Base-by-base conservation (phyloP, 2,329 filamentous ascomycete species). In the Pseudomassariella vexata region DNA sequence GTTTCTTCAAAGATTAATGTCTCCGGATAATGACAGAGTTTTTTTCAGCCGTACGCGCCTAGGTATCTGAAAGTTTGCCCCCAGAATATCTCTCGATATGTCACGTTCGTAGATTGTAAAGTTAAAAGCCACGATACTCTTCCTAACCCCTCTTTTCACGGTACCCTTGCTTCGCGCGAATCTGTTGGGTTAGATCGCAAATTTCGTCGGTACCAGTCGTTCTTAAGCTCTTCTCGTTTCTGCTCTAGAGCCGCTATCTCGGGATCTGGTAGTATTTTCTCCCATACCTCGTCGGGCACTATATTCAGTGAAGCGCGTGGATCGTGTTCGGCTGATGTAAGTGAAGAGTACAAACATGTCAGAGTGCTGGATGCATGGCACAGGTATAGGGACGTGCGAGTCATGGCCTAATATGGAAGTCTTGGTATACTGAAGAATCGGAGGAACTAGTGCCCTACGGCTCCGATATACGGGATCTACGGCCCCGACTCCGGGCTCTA, bases 251-350 rank as follows among this genome's bases (percentile, higher is more conserved):
- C 28, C 8, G 39, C 22, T 34, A 55, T 52, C 38, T 53, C 38
- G 19, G 42, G 48, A 38, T 56, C 45, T 12, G 37, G 39, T 9
- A 33, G 34, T 12, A 52, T 22, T 17, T 41, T 39, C 14, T 34
- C 44, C 47, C 34, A 55, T 24, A 55, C 45, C 34, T 55, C 37
- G 7, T 50, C 25, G 14, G 47, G 51, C 8, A 56, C 50, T 37
- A 56, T 55, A 30, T 57, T 44, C 26, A 29, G 31, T 14, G 37
- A 42, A 11, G 48, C 44, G 15, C 42, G 38, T 36, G 46, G 49
- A 39, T 56, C 37, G 38, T 5, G 43, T 55, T 10, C 53, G 37
- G 35, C 52, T 49, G 5, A 54, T 36, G 32, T 51, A 30, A 14
- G 35, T 30, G 27, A 53, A 44, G 12, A 49, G 25, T 14, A 19